These are phyloP conservation scores for Rosellinia necatrix DNA, from an alignment of 2,329 filamentous ascomycete species.

Conservation along the genomic window DNA sequence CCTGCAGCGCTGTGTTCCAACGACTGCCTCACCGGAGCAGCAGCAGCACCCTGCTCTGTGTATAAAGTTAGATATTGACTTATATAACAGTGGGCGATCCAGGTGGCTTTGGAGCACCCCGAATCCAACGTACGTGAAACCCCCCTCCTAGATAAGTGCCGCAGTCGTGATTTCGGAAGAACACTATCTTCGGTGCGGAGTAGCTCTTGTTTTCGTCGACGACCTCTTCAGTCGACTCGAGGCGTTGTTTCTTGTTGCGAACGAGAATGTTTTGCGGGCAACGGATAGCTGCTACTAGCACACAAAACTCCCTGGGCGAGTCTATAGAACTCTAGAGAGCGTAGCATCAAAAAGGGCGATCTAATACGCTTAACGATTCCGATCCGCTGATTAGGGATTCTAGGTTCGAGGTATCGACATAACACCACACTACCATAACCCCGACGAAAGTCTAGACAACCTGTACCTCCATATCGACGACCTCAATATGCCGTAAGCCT, in stretches of 20 bases:
- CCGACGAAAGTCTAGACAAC: slow-evolving; percentile 67
- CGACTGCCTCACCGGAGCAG: background rate
- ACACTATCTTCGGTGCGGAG: background rate
- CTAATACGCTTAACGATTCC: background rate
- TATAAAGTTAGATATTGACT: slow-evolving; percentile 18
- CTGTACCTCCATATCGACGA: slow-evolving; percentile 75
- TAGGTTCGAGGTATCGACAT: slow-evolving; percentile 76
- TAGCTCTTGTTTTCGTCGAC: background rate
- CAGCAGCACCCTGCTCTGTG: background rate
- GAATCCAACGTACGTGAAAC: slow-evolving; percentile 60
- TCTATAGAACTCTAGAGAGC: background rate
- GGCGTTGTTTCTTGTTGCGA: background rate
- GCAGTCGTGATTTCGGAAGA: background rate
- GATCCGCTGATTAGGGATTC: slow-evolving; percentile 19
- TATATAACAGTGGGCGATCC: slow-evolving; percentile 61
- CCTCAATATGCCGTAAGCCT: slow-evolving; percentile 64
- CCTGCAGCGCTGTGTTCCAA: background rate
- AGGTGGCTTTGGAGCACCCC: slow-evolving; percentile 68
- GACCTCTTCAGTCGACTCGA: background rate
- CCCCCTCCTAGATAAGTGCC: background rate
- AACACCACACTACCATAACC: slow-evolving; percentile 62
- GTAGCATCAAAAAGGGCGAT: background rate
- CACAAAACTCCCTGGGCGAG: background rate
- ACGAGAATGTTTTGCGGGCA: background rate
- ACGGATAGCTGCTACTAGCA: background rate